Base-by-base conservation (phyloP, 2,329 filamentous ascomycete genomes). In the Shiraia bambusicola region DNA sequence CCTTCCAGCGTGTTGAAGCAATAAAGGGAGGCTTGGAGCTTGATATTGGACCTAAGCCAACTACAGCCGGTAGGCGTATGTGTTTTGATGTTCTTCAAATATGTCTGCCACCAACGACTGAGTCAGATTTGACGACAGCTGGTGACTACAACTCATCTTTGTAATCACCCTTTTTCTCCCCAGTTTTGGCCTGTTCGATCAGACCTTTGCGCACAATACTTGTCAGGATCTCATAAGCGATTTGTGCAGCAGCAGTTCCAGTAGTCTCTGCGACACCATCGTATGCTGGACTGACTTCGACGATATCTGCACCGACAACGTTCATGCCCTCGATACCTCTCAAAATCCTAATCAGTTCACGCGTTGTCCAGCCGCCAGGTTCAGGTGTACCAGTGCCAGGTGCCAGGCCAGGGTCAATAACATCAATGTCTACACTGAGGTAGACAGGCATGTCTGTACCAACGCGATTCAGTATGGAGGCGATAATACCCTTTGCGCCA, bases 351-450 rank as follows among this genome's bases (percentile, higher is more conserved):
- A 95, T 92, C 55, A 95, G 75, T 73, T 95, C 91, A 37, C 90
- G 76, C 14, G 87, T 94, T 5, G 88, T 93, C 90, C 90, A 95
- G 27, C 90, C 90, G 42, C 91, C 90, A 0, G 89, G 86, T 72
- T 95, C 90, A 0, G 90, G 90, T 0, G 90, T 95, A 1, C 90
- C 91, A 0, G 89, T 95, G 2, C 86, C 88, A 0, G 88, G 88
- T 2, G 82, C 82, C 35, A 82, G 72, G 24, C 79, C 84, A 0
- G 87, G 87, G 64, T 92, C 87, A 33, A 92, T 74, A 0, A 91
- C 86, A 66, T 92, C 87, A 53, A 91, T 91, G 60, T 92, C 87
- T 12, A 92, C 80, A 26, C 81, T 86, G 8, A 94, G 72, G 62
- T 95, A 94, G 1, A 95, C 88, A 0, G 88, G 88, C 52, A 81